Conservation (phyloP, 176 grass and related monocot species). For the Puya raimondii region DNA sequence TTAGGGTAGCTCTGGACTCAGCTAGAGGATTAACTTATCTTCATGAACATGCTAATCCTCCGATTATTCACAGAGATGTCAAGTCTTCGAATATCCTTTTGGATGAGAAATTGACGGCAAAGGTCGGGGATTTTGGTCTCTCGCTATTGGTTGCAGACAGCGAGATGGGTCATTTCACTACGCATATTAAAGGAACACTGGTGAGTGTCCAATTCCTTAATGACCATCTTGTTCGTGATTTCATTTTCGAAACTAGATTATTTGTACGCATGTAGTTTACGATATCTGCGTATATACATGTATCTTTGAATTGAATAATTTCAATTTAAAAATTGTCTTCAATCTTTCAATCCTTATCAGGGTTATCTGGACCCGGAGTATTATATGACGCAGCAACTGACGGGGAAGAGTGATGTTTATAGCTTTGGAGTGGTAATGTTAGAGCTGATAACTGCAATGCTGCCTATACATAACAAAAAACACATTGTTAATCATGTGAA, state of each 20-base stretch:
- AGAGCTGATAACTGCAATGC: slow-evolving; percentile 51
- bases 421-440: slow-evolving; percentile 75
- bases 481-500: slow-evolving; percentile 68
- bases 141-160: slow-evolving; percentile 58
- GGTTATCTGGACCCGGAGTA: slow-evolving; percentile 93
- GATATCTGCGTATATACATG: too few relatives aligned
- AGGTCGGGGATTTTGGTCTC: slow-evolving; percentile 86
- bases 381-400: slow-evolving; percentile 77
- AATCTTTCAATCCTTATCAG: slow-evolving; percentile 21
- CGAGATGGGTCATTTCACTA: slow-evolving; percentile 43
- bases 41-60: slow-evolving; percentile 88
- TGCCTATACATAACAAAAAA: slow-evolving; percentile 44
- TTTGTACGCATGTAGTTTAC: too few relatives aligned
- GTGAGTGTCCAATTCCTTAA: slow-evolving; percentile 21
- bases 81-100: too few relatives aligned
- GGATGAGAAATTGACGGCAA: slow-evolving; percentile 57
- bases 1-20: slow-evolving; percentile 65
- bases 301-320: background rate
- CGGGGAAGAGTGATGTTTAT: slow-evolving; percentile 84
- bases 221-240: too few relatives aligned
- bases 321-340: background rate
- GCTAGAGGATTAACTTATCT: slow-evolving; percentile 84
- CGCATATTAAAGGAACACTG: slow-evolving; percentile 77
- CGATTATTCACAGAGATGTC: slow-evolving; percentile 54
- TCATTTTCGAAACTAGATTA: too few relatives aligned